These are phyloP conservation scores for Termitomyces sp. DNA, from an alignment of 768 basidiomycete genomes.

Conservation along the genomic window DNA sequence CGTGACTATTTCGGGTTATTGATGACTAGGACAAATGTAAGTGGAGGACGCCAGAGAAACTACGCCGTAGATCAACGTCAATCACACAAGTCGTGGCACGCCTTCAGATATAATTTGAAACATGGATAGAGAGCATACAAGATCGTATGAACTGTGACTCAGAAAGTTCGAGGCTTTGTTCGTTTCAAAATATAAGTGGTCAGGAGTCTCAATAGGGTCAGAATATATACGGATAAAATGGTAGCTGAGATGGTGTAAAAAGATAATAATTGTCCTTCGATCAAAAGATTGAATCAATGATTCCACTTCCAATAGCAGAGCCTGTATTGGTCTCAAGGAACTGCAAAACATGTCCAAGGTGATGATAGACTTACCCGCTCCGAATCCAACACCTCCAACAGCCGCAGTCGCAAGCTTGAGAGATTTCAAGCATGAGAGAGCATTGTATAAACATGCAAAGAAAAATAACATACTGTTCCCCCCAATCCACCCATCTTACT, in stretches of 20 bases:
- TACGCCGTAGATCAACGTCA: too few species aligned
- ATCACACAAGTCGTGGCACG: too few species aligned
- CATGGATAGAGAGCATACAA: too few species aligned
- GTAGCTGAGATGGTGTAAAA: not conserved
- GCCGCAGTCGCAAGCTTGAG: conserved; percentile 47
- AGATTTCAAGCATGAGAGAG: not conserved
- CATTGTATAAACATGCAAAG: not conserved
- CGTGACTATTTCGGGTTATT: too few species aligned
- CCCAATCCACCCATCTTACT: conserved; percentile 47
- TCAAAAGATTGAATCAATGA: conserved; percentile 46
- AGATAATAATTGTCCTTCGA: not conserved
- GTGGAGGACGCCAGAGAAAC: too few species aligned
- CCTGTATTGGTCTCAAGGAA: conserved; percentile 22
- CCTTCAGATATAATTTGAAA: too few species aligned
- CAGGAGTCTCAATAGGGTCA: not conserved
- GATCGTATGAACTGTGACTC: too few species aligned
- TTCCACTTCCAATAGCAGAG: conserved; percentile 36
- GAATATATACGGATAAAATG: not conserved
- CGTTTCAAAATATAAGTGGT: not conserved
- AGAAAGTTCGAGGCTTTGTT: not conserved
- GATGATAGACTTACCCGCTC: conserved; percentile 45
- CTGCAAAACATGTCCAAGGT: not conserved
- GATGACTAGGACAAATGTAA: too few species aligned
- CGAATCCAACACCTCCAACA: conserved; percentile 68
- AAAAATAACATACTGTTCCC: conserved; percentile 36